These are phyloP conservation scores for Lachnellula cervina DNA, from an alignment of 2,329 filamentous ascomycete species.

Conservation along the genomic window DNA sequence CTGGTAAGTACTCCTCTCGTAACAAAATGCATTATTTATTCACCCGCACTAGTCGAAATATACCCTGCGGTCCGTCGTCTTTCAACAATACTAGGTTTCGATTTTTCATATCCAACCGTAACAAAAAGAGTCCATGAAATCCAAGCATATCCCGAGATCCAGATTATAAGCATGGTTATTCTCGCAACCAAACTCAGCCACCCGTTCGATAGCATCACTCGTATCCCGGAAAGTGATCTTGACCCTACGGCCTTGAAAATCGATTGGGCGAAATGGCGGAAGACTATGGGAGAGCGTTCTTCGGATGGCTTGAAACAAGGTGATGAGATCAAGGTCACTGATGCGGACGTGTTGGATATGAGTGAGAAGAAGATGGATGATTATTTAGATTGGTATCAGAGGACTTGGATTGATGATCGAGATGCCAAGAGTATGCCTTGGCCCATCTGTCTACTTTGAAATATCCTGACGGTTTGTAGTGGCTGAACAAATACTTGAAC, in stretches of 20 bases:
- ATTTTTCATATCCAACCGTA: conserved; percentile 53
- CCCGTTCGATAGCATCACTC: conserved; percentile 59
- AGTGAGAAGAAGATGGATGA: conserved; percentile 59
- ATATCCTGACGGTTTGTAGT: conserved; percentile 20
- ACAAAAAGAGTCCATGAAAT: conserved; percentile 39
- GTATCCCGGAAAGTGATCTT: conserved; percentile 43
- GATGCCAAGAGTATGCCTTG: conserved; percentile 34
- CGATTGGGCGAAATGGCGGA: conserved; percentile 69
- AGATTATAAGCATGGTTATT: conserved; percentile 65
- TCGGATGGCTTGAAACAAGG: conserved; percentile 33
- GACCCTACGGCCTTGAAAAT: conserved; percentile 58
- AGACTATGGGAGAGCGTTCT: conserved; percentile 38
- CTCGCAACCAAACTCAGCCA: conserved; percentile 75
- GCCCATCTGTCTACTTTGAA: neutral
- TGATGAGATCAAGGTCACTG: conserved; percentile 50
- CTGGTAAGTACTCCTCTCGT: conserved; percentile 47
- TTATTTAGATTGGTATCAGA: conserved; percentile 76
- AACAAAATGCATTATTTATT: neutral
- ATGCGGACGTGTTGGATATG: conserved; percentile 60
- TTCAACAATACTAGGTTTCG: conserved; percentile 35
- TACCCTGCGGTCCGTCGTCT: conserved; percentile 57
- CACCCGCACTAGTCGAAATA: conserved; percentile 52
- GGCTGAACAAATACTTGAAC: conserved; percentile 30
- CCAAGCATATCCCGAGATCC: conserved; percentile 67
- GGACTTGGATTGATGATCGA: conserved; percentile 52